Conservation (phyloP, 352 stramenopile species). For the Phytopythium delawarense region DNA sequence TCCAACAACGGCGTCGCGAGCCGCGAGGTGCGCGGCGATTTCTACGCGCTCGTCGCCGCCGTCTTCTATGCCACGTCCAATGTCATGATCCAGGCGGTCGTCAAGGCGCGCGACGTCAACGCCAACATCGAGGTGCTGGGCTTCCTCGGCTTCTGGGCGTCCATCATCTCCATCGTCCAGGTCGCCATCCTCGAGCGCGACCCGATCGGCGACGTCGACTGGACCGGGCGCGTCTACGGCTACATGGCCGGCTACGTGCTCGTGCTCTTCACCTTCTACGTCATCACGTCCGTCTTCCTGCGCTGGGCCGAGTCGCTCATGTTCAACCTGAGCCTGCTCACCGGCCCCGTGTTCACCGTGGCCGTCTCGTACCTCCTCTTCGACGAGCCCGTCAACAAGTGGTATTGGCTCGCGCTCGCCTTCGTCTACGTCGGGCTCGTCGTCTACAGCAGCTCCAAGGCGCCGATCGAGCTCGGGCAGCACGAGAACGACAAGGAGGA, state of each 20-base stretch:
- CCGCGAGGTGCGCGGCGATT: constrained; percentile 41
- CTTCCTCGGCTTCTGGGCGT: constrained; percentile 48
- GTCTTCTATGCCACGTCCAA: constrained; percentile 63
- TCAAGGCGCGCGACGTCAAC: constrained; percentile 51
- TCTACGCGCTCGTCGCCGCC: constrained; percentile 59
- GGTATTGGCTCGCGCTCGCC: constrained; percentile 56
- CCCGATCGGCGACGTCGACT: constrained; percentile 40
- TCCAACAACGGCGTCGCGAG: constrained; percentile 33
- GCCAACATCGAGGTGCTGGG: constrained; percentile 56
- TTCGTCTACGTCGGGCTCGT: constrained; percentile 56
- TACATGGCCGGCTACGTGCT: constrained; percentile 57
- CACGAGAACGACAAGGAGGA: constrained; percentile 9
- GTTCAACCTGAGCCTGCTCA: constrained; percentile 68
- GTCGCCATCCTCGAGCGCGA: constrained; percentile 40
- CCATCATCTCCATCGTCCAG: constrained; percentile 49
- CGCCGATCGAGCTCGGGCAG: constrained; percentile 22
- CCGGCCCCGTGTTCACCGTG: constrained; percentile 53
- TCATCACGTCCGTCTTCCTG: constrained; percentile 51
- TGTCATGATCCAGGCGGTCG: constrained; percentile 68
- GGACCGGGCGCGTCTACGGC: constrained; percentile 42
- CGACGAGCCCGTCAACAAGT: constrained; percentile 48
- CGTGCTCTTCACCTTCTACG: constrained; percentile 62
- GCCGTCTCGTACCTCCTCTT: constrained; percentile 55
- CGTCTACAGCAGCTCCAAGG: constrained; percentile 38
- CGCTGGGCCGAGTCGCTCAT: constrained; percentile 58